A percentile compares a stretch with the other conserved stretches of the same genome.
These are phyloP conservation scores for Podila epicladia DNA, from an alignment of 192 early-diverging fungal genomes.

Conservation along the genomic window DNA sequence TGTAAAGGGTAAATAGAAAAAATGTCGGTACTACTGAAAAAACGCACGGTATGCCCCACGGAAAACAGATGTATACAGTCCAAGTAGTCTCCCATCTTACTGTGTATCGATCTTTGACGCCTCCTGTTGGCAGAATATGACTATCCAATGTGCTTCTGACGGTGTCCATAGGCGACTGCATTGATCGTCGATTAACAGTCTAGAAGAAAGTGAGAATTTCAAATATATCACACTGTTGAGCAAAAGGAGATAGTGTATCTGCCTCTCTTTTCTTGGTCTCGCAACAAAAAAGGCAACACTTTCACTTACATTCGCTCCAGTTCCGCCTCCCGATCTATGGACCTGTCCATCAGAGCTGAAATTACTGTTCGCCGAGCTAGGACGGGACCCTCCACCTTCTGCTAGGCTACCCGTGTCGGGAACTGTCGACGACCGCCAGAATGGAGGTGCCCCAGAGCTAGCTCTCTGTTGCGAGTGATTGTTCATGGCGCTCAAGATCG, in stretches of 20 bases:
- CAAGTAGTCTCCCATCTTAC: conserved; percentile 1
- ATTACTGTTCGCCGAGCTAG: conserved; percentile 18
- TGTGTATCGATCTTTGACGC: conserved; percentile 35
- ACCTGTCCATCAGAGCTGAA: conserved; percentile 8
- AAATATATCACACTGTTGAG: not conserved
- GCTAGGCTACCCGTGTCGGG: conserved; percentile 8
- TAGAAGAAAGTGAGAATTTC: not conserved
- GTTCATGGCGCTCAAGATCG: conserved; percentile 19
- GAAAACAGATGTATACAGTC: not conserved
- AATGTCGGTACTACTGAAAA: not conserved
- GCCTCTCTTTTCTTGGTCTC: not conserved
- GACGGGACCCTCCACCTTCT: conserved; percentile 8
- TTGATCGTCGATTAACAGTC: conserved; percentile 15
- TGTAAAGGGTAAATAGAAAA: not conserved
- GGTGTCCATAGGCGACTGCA: conserved; percentile 12
- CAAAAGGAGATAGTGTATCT: not conserved
- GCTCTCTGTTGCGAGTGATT: conserved; percentile 2
- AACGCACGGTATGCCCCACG: no score
- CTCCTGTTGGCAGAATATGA: not conserved
- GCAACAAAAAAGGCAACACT: not conserved
- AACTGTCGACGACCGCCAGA: conserved; percentile 24
- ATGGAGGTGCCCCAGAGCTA: not conserved
- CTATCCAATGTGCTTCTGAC: conserved; percentile 12
- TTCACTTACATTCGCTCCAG: not conserved
- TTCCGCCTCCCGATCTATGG: not conserved